Evolutionary conservation across 768 basidiomycete species (phyloP).

Genomic region (Suillus subaureus): DNA sequence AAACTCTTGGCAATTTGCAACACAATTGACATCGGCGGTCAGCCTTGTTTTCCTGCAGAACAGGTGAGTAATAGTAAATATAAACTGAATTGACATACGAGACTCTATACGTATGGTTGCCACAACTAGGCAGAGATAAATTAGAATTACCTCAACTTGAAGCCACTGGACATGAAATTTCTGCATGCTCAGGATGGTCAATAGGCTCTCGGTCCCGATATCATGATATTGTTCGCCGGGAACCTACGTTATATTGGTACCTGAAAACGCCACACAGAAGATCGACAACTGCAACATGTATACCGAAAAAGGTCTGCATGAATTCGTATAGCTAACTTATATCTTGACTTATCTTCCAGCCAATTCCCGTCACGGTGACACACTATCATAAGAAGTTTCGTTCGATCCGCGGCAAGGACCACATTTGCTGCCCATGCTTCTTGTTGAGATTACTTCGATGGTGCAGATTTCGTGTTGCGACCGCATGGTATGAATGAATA

Average conservation of each 20-base stretch:
- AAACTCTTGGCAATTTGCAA: background rate
- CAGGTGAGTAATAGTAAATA: background rate
- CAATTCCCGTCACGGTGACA: background rate
- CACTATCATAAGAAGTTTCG: background rate
- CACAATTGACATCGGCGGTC: background rate
- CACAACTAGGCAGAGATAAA: background rate
- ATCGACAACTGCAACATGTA: background rate
- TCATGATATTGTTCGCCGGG: background rate
- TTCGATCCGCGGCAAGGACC: background rate
- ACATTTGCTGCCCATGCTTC: background rate
- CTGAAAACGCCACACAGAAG: background rate
- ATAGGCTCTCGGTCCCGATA: background rate
- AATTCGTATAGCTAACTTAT: background rate
- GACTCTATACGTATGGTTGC: background rate
- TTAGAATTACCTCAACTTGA: background rate
- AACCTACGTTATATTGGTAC: background rate
- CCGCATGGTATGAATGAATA: slow-evolving; percentile 1
- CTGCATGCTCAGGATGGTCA: background rate
- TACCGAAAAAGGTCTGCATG: background rate
- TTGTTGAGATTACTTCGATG: background rate
- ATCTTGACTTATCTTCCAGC: background rate
- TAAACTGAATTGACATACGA: background rate
- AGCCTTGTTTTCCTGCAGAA: background rate
- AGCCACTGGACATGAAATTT: background rate
- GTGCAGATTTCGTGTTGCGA: background rate